Base-by-base conservation (phyloP, 2,329 filamentous ascomycete genomes). In the Plectosphaerella cucumerina region DNA sequence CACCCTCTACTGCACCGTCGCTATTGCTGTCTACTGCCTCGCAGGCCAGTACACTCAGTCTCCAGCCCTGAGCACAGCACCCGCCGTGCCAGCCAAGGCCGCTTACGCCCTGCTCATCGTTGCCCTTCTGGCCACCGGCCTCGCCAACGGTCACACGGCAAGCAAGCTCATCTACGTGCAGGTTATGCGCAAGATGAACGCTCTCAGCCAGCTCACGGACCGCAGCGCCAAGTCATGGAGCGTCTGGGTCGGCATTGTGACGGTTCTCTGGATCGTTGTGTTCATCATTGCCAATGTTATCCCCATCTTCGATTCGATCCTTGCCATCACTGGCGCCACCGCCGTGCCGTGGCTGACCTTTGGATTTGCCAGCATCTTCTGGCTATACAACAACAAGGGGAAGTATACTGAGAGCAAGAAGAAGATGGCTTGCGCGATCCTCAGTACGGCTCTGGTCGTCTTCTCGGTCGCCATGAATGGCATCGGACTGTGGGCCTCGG, bases 241-340 rank as follows among this genome's bases (percentile, higher is more conserved):
- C 49, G 59, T 65, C 43, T 69, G 67, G 67, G 59, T 70, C 51
- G 56, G 55, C 20, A 60, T 61, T 46, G 65, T 62, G 35, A 65
- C 60, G 42, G 3, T 61, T 39, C 67, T 68, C 60, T 69, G 65
- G 66, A 15, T 59, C 15, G 50, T 65, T 21, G 62, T 60, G 47
- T 70, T 70, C 55, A 49, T 67, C 51, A 53, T 70, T 26, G 66
- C 67, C 56, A 67, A 65, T 53, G 65, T 66, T 21, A 65, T 70
- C 50, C 67, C 67, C 48, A 60, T 68, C 37, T 70, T 70, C 52
- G 63, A 68, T 57, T 68, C 65, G 6, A 69, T 69, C 56, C 50
- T 69, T 33, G 62, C 64, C 26, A 66, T 69, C 42, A 61, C 66
- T n/a, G 66, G 64, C 3, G 67, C 67, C 15, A 66, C 64, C 26